A percentile compares a stretch with the other conserved stretches of the same genome.
Evolutionary conservation across 495 filamentous ascomycete genomes (phyloP).

Genomic region (Aspergillus nidulans): DNA sequence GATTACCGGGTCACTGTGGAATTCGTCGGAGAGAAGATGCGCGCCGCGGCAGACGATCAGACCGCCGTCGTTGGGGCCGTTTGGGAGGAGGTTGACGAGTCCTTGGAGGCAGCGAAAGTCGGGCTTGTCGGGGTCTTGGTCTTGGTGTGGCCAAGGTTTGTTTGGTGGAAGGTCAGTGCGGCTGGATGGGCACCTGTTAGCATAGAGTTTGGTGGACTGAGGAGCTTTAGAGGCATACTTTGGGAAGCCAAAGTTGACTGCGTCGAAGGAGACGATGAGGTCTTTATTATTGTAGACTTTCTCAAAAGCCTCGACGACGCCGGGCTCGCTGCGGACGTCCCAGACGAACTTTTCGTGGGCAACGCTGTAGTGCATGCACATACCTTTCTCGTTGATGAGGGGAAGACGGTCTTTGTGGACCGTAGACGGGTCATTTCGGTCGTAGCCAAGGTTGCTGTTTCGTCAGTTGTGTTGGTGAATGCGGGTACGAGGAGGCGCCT

Average conservation of each 20-base stretch:
- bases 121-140: constrained; percentile 37
- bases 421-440: constrained; percentile 34
- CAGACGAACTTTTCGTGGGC: constrained; percentile 41
- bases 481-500: background rate
- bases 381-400: constrained; percentile 37
- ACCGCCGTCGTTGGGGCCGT: constrained; percentile 40
- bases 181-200: constrained; percentile 1
- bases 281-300: constrained; percentile 36
- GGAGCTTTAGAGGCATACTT: constrained; percentile 17
- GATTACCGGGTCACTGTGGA: constrained; percentile 23
- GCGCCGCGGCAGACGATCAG: constrained; percentile 32
- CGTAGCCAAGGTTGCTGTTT: constrained; percentile 32
- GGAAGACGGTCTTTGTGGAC: constrained; percentile 32
- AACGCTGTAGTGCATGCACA: constrained; percentile 33
- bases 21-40: constrained; percentile 32
- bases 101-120: constrained; percentile 44
- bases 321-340: constrained; percentile 35
- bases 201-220: background rate
- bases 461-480: background rate
- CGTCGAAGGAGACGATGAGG: constrained; percentile 43
- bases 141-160: constrained; percentile 43
- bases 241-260: constrained; percentile 34
- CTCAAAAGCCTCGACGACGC: constrained; percentile 35
- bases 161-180: constrained; percentile 31
- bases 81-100: constrained; percentile 38